Evolutionary conservation across 371 early-diverging fungal species (phyloP).

Genomic region (Apophysomyces trapeziformis): DNA sequence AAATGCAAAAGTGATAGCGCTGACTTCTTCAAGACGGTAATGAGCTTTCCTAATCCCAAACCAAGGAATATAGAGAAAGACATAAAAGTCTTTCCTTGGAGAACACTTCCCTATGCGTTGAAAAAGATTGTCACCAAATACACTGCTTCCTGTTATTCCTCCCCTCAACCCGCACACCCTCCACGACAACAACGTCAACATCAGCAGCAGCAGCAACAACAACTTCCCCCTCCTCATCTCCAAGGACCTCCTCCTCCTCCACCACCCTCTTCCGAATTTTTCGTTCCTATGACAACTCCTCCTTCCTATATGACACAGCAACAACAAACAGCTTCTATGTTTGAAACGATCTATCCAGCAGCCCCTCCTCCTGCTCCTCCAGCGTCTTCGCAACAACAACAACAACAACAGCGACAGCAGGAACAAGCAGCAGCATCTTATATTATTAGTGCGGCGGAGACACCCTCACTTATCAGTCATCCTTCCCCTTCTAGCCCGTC

Average conservation of each 20-base stretch:
- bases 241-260: background rate
- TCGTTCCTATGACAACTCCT: background rate
- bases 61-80: slow-evolving; percentile 89
- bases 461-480: slow-evolving; percentile 4
- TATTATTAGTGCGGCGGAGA: background rate
- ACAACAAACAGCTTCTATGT: background rate
- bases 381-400: background rate
- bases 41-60: slow-evolving; percentile 81
- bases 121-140: slow-evolving; percentile 79
- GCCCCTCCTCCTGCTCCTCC: too few relatives aligned
- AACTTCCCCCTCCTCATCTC: background rate
- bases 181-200: slow-evolving; percentile 39
- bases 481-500: slow-evolving; percentile 5
- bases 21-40: slow-evolving; percentile 79
- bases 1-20: slow-evolving; percentile 72
- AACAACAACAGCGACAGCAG: background rate
- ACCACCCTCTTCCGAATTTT: background rate
- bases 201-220: background rate
- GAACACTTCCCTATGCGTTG: slow-evolving; percentile 64
- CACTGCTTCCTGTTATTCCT: slow-evolving; percentile 27
- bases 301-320: background rate
- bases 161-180: background rate
- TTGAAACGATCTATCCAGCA: background rate
- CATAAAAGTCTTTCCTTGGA: slow-evolving; percentile 84
- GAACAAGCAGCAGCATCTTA: background rate